Evolutionary conservation across 306 rosid genomes (phyloP), one percentile per base, ranked within the genome.

Genomic region (Quercus berberidifolia): DNA sequence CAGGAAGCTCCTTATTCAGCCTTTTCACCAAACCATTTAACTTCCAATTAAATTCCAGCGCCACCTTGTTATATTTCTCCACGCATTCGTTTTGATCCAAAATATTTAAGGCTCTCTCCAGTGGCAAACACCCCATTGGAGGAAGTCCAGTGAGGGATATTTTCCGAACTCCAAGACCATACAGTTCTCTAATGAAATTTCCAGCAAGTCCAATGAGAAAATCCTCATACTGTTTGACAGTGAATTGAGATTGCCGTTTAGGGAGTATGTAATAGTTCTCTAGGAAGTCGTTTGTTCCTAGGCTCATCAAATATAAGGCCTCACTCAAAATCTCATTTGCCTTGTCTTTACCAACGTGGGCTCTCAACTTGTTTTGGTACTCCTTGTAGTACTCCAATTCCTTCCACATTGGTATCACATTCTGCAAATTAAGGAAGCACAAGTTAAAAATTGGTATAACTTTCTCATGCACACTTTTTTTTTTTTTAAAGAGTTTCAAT

Each of bases 101-200:
- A 20, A 83, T 51, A 67, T 92, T 90, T 25, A 83, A 78, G 49
- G 92, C 78, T 74, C 97, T 90, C 83, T 92, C 97, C 55, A 92
- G 73, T 12, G 97, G 97, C 89, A 92, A 80, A 83, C 97, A 92
- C 51, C 97, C 97, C 93, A 92, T 92, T 2, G 97, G 97, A 78
- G 94, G 94, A 1, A 90, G 73, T 55, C 97, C 97, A 19, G 90
- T 82, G 0, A 92, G 77, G 30, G 94, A 79, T 55, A 92, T 78
- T 74, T 85, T 92, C 55, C 97, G 80, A 17, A 70, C 94, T 30
- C 94, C 97, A 28, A 87, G 89, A 18, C 62, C 55, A 73, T 90
- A 74, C n/a, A 92, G 74, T 80, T 88, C 69, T 76, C 43, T 60
- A 57, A 92, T 55, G 80, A 92, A 90, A 17, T 78, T 84, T 43